Conservation (phyloP, 116 monocot genomes). For the Phalaenopsis hybrid region DNA sequence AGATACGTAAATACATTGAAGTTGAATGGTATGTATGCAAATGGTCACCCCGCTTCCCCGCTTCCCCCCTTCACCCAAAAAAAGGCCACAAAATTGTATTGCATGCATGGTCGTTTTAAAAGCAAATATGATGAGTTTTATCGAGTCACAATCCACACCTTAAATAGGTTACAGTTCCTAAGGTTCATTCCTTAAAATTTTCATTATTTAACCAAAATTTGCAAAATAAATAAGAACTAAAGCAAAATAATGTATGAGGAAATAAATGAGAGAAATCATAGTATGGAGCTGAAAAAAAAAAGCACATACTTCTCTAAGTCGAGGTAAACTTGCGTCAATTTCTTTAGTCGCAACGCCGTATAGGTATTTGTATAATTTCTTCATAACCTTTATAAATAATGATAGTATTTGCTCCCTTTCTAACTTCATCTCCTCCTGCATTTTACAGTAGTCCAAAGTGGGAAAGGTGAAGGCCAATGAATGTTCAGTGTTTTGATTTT, state of each 20-base stretch:
- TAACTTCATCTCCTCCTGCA: conserved; percentile 65
- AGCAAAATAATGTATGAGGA: too few species aligned
- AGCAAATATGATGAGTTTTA: neutral
- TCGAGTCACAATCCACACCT: neutral
- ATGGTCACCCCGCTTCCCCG: too few species aligned
- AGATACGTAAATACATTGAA: too few species aligned
- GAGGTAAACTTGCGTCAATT: conserved; percentile 54
- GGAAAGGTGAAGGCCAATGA: neutral
- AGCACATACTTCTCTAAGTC: conserved; percentile 55
- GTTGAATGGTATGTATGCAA: too few species aligned
- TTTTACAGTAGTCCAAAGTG: neutral
- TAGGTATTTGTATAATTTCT: conserved; percentile 66
- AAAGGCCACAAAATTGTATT: neutral
- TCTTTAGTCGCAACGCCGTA: conserved; percentile 39
- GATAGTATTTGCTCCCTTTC: conserved; percentile 69
- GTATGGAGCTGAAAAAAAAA: neutral
- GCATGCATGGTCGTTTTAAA: neutral
- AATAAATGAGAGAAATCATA: neutral
- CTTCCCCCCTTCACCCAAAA: neutral
- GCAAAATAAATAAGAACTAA: too few species aligned
- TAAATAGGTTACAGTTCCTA: too few species aligned
- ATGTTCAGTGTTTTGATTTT: neutral
- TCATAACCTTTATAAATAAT: conserved; percentile 66
- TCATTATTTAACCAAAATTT: too few species aligned
- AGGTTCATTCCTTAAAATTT: too few species aligned